Percentiles rank a stretch among this genome's conserved stretches.
Conservation (phyloP, 1,139 yeast genomes). For the Pichia sp. region DNA sequence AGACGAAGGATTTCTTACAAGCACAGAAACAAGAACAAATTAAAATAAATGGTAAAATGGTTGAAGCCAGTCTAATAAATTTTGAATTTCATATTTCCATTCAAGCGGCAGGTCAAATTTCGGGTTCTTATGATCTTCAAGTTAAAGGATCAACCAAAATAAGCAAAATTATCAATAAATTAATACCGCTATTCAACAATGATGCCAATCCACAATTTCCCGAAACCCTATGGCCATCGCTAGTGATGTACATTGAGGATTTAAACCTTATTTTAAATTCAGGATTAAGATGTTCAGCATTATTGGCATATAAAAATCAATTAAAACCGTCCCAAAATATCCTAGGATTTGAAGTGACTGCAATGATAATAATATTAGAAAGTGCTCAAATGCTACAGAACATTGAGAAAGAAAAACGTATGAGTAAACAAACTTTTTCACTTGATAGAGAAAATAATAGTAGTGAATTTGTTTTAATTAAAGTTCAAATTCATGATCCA, state of each 20-base stretch:
- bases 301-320: conserved; percentile 13
- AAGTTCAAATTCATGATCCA: not conserved
- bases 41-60: conserved; percentile 4
- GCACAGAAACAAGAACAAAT: conserved; percentile 15
- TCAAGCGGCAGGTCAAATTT: conserved; percentile 11
- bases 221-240: not conserved
- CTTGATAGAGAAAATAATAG: not conserved
- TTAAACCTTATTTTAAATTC: conserved; percentile 20
- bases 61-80: conserved; percentile 2
- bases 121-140: conserved; percentile 10
- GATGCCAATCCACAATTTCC: conserved; percentile 8
- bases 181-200: conserved; percentile 8
- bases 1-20: conserved; percentile 12
- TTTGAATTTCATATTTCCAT: conserved; percentile 12
- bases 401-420: not conserved
- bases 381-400: conserved; percentile 10
- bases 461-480: not conserved
- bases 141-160: conserved; percentile 14
- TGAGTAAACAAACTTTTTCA: not conserved
- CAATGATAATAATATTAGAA: conserved; percentile 14
- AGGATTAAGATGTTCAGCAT: conserved; percentile 18
- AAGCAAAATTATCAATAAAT: conserved; percentile 4
- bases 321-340: conserved; percentile 1
- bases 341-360: conserved; percentile 5
- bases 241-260: conserved; percentile 16